phyloP scores from a whole-genome alignment of 2,329 filamentous ascomycete genomes.

The Chaetomium sp. region DNA sequence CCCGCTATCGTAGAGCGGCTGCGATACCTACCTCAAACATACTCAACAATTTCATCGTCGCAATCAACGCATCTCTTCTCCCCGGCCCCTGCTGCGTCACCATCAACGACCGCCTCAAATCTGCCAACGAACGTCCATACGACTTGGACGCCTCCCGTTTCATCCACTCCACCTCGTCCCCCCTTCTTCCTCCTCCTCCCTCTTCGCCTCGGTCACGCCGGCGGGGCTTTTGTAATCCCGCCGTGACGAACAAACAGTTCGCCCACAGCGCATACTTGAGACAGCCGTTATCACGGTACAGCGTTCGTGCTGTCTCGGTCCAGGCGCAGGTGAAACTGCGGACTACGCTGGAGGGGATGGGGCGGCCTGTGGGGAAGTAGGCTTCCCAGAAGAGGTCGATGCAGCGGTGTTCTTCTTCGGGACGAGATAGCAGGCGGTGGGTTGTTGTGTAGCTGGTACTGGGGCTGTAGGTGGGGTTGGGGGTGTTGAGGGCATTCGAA shows the following conservation, averaged over 20 bases:
- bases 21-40: slow-evolving; percentile 14
- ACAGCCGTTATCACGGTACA: slow-evolving; percentile 5
- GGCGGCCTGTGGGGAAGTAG: slow-evolving; percentile 14
- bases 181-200: neutral
- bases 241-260: slow-evolving; percentile 12
- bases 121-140: slow-evolving; percentile 10
- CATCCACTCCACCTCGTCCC: slow-evolving; percentile 7
- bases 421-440: slow-evolving; percentile 1
- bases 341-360: neutral
- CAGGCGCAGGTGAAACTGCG: slow-evolving; percentile 15
- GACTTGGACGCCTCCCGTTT: neutral
- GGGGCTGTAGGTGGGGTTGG: neutral
- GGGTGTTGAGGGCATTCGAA: neutral
- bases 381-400: slow-evolving; percentile 18
- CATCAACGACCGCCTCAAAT: slow-evolving; percentile 8
- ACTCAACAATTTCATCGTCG: slow-evolving; percentile 14
- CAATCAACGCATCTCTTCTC: slow-evolving; percentile 4
- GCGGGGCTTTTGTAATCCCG: too few relatives aligned
- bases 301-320: slow-evolving; percentile 11
- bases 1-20: neutral
- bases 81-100: neutral
- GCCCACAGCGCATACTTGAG: slow-evolving; percentile 15
- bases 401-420: slow-evolving; percentile 8
- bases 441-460: neutral
- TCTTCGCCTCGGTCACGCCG: too few relatives aligned